phyloP scores from a whole-genome alignment of 164 flowering plant species.

The Magnolia officinalis region DNA sequence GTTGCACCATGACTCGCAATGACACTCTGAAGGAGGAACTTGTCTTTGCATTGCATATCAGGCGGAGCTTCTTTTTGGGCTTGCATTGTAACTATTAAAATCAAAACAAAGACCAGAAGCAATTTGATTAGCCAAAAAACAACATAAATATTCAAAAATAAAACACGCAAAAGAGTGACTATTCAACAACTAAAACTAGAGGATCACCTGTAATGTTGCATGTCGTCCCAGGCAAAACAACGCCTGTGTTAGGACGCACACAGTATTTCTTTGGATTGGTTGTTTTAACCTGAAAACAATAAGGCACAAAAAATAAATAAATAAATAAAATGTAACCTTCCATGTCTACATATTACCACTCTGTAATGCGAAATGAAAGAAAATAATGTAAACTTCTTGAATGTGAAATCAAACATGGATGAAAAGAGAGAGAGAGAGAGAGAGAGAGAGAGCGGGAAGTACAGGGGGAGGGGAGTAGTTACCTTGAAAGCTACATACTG shows the following conservation, averaged over 20 bases:
- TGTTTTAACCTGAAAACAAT: conserved; percentile 66
- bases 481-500: conserved; percentile 88
- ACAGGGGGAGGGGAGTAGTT: background rate
- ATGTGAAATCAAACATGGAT: too few relatives aligned
- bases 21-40: conserved; percentile 79
- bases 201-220: conserved; percentile 68
- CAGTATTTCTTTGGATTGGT: conserved; percentile 90
- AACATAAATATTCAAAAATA: background rate
- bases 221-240: conserved; percentile 57
- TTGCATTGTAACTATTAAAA: conserved; percentile 75
- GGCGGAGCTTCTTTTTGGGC: conserved; percentile 72
- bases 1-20: conserved; percentile 43
- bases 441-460: too few relatives aligned
- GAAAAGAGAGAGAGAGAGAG: too few relatives aligned
- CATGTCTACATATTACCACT: background rate
- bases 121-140: background rate
- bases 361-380: background rate
- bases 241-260: conserved; percentile 80
- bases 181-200: background rate
- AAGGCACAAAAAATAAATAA: background rate
- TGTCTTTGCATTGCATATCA: conserved; percentile 89
- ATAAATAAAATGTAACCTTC: background rate
- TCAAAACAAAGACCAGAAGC: background rate
- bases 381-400: too few relatives aligned
- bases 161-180: background rate